phyloP scores from a whole-genome alignment of 1,139 yeast species.

The Pichia sp. region DNA sequence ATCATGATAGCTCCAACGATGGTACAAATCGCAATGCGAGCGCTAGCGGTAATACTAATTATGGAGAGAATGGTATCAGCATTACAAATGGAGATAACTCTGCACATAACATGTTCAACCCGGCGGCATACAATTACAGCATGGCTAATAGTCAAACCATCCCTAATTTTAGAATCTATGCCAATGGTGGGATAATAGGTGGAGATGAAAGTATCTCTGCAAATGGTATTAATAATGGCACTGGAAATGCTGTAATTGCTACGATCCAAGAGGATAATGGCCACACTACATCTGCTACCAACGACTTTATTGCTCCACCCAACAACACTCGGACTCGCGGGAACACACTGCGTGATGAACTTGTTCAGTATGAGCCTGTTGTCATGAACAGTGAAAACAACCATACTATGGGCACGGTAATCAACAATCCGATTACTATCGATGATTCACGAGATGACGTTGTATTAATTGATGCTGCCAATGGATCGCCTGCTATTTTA shows the following conservation, averaged over 20 bases:
- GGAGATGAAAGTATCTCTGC: neutral
- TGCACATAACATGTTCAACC: slow-evolving; percentile 28
- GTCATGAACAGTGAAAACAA: slow-evolving; percentile 13
- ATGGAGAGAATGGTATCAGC: slow-evolving; percentile 2
- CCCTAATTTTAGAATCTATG: slow-evolving; percentile 24
- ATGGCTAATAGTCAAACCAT: slow-evolving; percentile 30
- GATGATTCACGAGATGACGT: slow-evolving; percentile 5
- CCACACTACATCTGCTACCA: neutral
- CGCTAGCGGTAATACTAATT: neutral
- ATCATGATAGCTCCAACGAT: neutral
- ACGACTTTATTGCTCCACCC: neutral
- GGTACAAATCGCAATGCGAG: neutral
- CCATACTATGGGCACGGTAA: slow-evolving; percentile 10
- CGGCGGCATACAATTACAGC: slow-evolving; percentile 25
- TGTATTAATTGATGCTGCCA: neutral
- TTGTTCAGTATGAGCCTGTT: neutral
- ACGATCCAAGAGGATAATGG: neutral
- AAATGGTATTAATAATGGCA: neutral
- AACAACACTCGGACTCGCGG: slow-evolving; percentile 10
- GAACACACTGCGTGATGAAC: slow-evolving; percentile 10
- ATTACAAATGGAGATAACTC: slow-evolving; percentile 11
- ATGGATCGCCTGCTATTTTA: neutral
- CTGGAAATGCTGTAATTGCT: neutral
- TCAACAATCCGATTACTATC: slow-evolving; percentile 10
- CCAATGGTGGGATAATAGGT: neutral